phyloP scores from a whole-genome alignment of 805 yeast genomes.

The Metschnikowia matae region DNA sequence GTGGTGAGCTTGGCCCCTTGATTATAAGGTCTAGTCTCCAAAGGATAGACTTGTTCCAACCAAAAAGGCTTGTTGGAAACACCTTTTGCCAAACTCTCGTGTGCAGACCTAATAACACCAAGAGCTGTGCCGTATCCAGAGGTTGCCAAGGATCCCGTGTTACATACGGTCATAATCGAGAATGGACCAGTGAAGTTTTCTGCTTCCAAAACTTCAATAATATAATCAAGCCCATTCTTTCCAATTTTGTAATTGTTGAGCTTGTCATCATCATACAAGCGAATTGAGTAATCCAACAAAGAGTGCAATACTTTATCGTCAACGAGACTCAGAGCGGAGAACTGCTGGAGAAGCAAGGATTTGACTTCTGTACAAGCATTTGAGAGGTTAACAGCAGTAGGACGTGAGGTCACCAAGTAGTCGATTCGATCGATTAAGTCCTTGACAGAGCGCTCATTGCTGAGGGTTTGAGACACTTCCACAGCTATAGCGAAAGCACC shows the following conservation, averaged over 20 bases:
- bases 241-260: constrained; percentile 78
- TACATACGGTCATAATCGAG: constrained; percentile 86
- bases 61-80: constrained; percentile 34
- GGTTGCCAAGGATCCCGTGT: constrained; percentile 95
- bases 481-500: constrained; percentile 80
- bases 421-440: constrained; percentile 50
- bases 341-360: constrained; percentile 20
- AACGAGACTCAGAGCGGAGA: constrained; percentile 16
- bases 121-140: constrained; percentile 97
- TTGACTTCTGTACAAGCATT: constrained; percentile 63
- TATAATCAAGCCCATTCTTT: constrained; percentile 71
- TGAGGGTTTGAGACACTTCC: constrained; percentile 46
- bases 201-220: constrained; percentile 40
- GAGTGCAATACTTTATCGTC: constrained; percentile 21
- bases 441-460: constrained; percentile 24
- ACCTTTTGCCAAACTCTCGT: constrained; percentile 39
- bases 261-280: constrained; percentile 70
- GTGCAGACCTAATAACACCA: constrained; percentile 78
- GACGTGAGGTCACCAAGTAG: constrained; percentile 71
- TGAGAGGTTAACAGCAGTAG: constrained; percentile 91
- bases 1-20: constrained; percentile 95
- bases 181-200: constrained; percentile 60
- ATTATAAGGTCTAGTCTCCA: constrained; percentile 95
- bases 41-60: constrained; percentile 72
- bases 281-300: constrained; percentile 44